Base-by-base conservation (phyloP, 768 basidiomycete species). In the Holtermannia corniformis region DNA sequence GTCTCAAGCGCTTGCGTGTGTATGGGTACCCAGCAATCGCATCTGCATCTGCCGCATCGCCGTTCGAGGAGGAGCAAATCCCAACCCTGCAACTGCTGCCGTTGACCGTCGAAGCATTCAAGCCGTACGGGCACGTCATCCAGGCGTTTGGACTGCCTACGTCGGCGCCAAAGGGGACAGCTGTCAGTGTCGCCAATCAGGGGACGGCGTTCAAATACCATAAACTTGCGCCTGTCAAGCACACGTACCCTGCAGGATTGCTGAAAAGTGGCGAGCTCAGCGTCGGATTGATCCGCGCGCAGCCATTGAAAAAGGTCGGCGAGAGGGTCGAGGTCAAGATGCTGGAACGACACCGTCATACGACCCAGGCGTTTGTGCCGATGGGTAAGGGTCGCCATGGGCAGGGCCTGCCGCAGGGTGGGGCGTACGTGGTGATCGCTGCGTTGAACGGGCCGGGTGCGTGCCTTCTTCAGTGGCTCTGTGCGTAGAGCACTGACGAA, bases 171-270 rank as follows among this genome's bases (percentile, higher is more conserved):
- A 81, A 80, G 47, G 81, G 78, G 7, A 79, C 80, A 37, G 37
- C 56, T 10, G 82, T 80, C 62, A 79, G 88, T 49, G 89, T 89
- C 2, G 91, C 89, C 24, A 97, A 97, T 72, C 84, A 80, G 58
- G 90, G 87, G 41, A 87, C 89, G 2, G 95, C 95, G 0, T 78
- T 73, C 62, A 99, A 99, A 72, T 96, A 86, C 74, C 90, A 97
- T 76, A 87, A 91, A 68, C 78, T 97, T 28, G 80, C 87, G 2
- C 76, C 82, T n/a, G 74, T 87, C 25, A 73, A 75, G 12, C 43
- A 58, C 51, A 41, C 55, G 22, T 56, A 64, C 54, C 42, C 60
- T 23, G 47, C 28, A 21, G 56, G 60, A 12, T 44, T 47, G 49
- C 26, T 62, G 4, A 61, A 62, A 41, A 21, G 32, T 19, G 61